phyloP scores from a whole-genome alignment of 768 basidiomycete species.

The Erythrobasidium yunnanense region DNA sequence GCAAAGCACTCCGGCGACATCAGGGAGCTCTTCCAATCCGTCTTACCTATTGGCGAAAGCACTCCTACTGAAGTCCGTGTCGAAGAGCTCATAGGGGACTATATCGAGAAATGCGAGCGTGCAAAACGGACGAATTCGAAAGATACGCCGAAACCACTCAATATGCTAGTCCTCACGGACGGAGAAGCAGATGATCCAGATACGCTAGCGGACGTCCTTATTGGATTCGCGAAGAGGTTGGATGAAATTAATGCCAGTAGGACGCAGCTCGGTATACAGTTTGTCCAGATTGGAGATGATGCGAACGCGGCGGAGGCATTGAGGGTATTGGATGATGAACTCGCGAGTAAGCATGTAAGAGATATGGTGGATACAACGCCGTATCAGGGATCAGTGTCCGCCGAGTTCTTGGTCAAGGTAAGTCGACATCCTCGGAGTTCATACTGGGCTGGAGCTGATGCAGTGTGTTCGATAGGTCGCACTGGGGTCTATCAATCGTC shows the following conservation, averaged over 20 bases:
- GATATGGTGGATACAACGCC: slow-evolving; percentile 30
- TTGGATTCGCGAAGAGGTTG: slow-evolving; percentile 32
- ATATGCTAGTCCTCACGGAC: slow-evolving; percentile 33
- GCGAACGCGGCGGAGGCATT: slow-evolving; percentile 29
- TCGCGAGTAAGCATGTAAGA: slow-evolving; percentile 1
- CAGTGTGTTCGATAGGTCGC: background rate
- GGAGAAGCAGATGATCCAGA: slow-evolving; percentile 31
- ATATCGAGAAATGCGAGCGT: slow-evolving; percentile 30
- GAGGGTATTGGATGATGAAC: slow-evolving; percentile 26
- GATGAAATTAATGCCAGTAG: slow-evolving; percentile 31
- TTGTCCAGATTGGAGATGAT: slow-evolving; percentile 35
- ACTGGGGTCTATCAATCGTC: background rate
- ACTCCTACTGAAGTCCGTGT: slow-evolving; percentile 28
- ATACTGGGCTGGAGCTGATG: too few relatives aligned
- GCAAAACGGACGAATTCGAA: background rate
- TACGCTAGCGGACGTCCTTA: background rate
- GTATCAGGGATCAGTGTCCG: slow-evolving; percentile 21
- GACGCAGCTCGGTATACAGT: slow-evolving; percentile 35
- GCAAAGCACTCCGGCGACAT: background rate
- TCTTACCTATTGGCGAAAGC: slow-evolving; percentile 27
- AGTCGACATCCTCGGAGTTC: too few relatives aligned
- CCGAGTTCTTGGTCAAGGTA: slow-evolving; percentile 29
- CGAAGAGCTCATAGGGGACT: slow-evolving; percentile 31
- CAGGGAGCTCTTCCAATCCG: slow-evolving; percentile 23
- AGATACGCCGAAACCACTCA: slow-evolving; percentile 31